Percentiles rank a stretch among this genome's conserved stretches.
Evolutionary conservation across 2,329 filamentous ascomycete genomes (phyloP).

Genomic region (Fusarium brachygibbosum): DNA sequence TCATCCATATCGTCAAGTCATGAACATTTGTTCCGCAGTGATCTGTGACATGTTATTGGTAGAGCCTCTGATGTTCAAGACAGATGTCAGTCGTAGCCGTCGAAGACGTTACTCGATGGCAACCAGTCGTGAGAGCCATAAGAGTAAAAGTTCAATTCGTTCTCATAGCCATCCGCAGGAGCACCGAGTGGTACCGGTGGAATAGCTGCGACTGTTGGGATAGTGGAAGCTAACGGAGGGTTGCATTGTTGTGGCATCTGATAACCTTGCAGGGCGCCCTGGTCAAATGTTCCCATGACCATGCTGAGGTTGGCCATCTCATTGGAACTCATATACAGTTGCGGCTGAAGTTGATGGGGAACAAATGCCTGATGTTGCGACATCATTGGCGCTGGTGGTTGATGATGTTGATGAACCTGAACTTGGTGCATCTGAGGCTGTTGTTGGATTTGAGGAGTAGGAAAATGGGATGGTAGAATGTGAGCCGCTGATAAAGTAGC

Average conservation of each 20-base stretch:
- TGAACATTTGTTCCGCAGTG: neutral
- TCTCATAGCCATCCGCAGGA: constrained; percentile 62
- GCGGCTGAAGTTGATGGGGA: constrained; percentile 30
- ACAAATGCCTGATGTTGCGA: constrained; percentile 42
- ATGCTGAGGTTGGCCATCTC: constrained; percentile 52
- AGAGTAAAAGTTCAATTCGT: constrained; percentile 61
- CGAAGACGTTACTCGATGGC: constrained; percentile 40
- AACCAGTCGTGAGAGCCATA: constrained; percentile 53
- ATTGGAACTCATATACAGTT: constrained; percentile 26
- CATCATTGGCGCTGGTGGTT: constrained; percentile 7
- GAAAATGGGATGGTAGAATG: constrained; percentile 28
- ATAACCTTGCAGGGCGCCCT: constrained; percentile 30
- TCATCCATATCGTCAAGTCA: neutral
- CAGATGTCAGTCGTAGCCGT: constrained; percentile 32
- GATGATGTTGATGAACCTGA: constrained; percentile 14
- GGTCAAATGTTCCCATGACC: constrained; percentile 58
- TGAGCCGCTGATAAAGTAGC: constrained; percentile 24
- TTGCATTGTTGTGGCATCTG: constrained; percentile 23
- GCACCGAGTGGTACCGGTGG: constrained; percentile 40
- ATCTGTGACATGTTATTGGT: neutral
- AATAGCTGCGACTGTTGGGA: constrained; percentile 9
- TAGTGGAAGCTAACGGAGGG: constrained; percentile 15
- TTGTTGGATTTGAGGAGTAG: constrained; percentile 44
- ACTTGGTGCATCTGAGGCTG: constrained; percentile 25
- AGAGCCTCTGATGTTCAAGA: too few relatives aligned